Percentiles rank a stretch among this genome's conserved stretches.
Evolutionary conservation across 345 rosid genomes (phyloP).

Genomic region (Murraya koenigii): DNA sequence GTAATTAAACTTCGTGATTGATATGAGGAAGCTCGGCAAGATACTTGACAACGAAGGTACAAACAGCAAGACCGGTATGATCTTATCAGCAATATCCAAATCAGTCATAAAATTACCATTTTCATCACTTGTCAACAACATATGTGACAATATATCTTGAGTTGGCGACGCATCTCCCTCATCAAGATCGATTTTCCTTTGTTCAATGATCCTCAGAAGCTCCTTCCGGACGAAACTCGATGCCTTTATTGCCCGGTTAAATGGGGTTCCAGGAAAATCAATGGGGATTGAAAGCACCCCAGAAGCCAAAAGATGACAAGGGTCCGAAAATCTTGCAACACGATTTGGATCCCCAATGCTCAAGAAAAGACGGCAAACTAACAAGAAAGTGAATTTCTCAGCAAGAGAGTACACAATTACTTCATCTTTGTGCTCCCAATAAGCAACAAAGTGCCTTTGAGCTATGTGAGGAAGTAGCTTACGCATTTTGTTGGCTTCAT

Average conservation of each 20-base stretch:
- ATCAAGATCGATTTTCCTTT: slow-evolving; percentile 18
- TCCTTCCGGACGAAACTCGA: not conserved
- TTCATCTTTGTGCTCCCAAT: slow-evolving; percentile 32
- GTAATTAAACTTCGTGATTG: slow-evolving; percentile 27
- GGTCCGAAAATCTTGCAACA: not conserved
- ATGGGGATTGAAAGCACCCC: slow-evolving; percentile 10
- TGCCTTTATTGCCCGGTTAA: not conserved
- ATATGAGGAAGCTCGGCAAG: slow-evolving; percentile 34
- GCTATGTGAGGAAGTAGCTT: slow-evolving; percentile 28
- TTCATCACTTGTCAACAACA: slow-evolving; percentile 19
- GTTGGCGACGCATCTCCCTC: not conserved
- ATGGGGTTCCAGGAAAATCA: slow-evolving; percentile 3
- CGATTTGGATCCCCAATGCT: slow-evolving; percentile 16
- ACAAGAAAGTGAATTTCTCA: slow-evolving; percentile 29
- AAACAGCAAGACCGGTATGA: slow-evolving; percentile 28
- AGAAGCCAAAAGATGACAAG: slow-evolving; percentile 9
- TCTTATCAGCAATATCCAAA: slow-evolving; percentile 21
- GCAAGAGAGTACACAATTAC: slow-evolving; percentile 32
- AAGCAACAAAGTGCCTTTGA: slow-evolving; percentile 20
- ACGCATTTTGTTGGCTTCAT: slow-evolving; percentile 34
- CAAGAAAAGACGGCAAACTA: slow-evolving; percentile 40
- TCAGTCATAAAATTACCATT: slow-evolving; percentile 22
- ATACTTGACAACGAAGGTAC: slow-evolving; percentile 30
- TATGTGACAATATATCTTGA: slow-evolving; percentile 26
- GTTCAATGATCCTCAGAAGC: not conserved